Evolutionary conservation across 2,329 filamentous ascomycete species (phyloP), one percentile per base, ranked within the genome.

Genomic region (Coniochaeta ligniaria): DNA sequence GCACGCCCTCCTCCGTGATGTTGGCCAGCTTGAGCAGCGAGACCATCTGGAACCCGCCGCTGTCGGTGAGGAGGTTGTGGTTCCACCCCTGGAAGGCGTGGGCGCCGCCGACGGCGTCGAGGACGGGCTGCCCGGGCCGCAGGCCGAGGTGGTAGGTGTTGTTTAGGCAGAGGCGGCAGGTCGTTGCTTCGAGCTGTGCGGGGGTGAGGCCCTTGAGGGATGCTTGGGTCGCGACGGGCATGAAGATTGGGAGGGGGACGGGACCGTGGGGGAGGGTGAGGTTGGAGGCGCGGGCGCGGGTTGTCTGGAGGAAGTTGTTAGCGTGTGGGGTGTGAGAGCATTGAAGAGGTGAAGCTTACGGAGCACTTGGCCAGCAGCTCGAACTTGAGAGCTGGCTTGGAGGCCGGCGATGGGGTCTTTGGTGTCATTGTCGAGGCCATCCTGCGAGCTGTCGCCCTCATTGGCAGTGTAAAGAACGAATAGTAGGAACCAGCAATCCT

Each of bases 121-220:
- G 81, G 6, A 93, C 90, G 41, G 91, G 88, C 73, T 98, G 93
- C 1, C 95, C 96, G 0, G 95, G 95, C 75, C 96, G 98, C 60
- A 99, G 79, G 11, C 95, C 95, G 63, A 99, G 79, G 73, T 99
- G 95, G 71, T 99, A 99, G 14, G 95, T 99, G 76, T 99, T 99
- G 78, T 99, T 99, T 65, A 99, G 79, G 73, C 95, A 99, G 47
- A 99, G 78, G 61, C 90, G 86, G 70, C 96, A 99, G 50, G 91
- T 87, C 0, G 93, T 96, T 59, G 91, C 88, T 68, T 95, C 93
- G 2, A 99, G 81, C 71, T 99, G 95, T 66, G 94, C 88, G 1
- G 94, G 92, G 0, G 95, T 98, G 60, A 99, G 77, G 50, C 95
- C 95, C 73, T 99, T 99, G 43, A 99, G 81, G 0, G 94, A 96